phyloP scores from a whole-genome alignment of 257 asterid species.

The Solanum okadae region DNA sequence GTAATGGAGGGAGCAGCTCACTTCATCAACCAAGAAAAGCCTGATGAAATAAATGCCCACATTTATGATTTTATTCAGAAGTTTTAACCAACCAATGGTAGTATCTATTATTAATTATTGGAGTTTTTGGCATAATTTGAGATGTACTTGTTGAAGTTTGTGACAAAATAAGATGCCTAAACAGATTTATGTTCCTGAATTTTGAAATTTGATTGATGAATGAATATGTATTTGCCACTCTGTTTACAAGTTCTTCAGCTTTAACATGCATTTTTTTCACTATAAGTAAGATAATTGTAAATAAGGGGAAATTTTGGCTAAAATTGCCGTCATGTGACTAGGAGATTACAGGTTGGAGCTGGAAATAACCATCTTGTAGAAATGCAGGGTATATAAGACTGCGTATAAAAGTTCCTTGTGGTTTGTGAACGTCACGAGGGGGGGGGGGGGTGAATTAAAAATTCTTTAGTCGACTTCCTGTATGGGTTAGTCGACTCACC shows the following conservation, averaged over 20 bases:
- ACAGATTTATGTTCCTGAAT: neutral
- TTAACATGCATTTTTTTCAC: neutral
- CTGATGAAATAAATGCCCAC: slow-evolving; percentile 65
- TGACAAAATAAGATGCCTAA: neutral
- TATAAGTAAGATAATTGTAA: neutral
- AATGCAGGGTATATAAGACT: too few species aligned
- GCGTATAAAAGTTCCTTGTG: neutral
- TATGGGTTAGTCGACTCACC: too few species aligned
- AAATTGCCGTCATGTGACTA: rapidly evolving
- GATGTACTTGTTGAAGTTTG: neutral
- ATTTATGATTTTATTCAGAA: slow-evolving; percentile 53
- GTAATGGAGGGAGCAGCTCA: slow-evolving; percentile 94
- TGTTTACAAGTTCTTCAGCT: neutral
- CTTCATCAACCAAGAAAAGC: slow-evolving; percentile 67
- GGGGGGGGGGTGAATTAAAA: too few species aligned
- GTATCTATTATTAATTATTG: neutral
- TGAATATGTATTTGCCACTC: neutral
- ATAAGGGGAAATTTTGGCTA: neutral
- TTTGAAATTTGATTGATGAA: neutral
- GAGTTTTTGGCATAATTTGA: neutral
- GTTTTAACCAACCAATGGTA: slow-evolving; percentile 24
- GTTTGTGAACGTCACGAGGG: too few species aligned
- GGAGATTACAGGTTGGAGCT: rapidly evolving
- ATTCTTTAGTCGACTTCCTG: too few species aligned
- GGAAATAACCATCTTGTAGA: too few species aligned